Conservation (phyloP, 2,329 filamentous ascomycete genomes). For the Zelopaecilomyces penicillatus region DNA sequence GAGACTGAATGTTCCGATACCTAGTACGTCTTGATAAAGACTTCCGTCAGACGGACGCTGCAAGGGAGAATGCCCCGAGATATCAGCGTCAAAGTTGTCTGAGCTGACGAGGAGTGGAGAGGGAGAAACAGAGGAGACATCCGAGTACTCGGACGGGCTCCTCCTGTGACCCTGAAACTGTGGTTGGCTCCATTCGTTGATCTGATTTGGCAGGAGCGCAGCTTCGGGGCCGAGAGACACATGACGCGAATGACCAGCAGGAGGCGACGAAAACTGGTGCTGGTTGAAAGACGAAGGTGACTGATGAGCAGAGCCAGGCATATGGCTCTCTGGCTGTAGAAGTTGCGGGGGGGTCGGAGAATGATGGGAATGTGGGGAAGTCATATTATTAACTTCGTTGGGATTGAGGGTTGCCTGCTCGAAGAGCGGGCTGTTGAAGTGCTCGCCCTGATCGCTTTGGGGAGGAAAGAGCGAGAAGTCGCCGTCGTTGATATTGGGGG, state of each 20-base stretch:
- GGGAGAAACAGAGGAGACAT: constrained; percentile 75
- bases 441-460: constrained; percentile 42
- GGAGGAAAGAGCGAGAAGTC: constrained; percentile 60
- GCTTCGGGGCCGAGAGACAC: constrained; percentile 49
- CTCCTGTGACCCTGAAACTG: constrained; percentile 77
- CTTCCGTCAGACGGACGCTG: constrained; percentile 63
- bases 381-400: constrained; percentile 44
- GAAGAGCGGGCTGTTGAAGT: constrained; percentile 56
- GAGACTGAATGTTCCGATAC: constrained; percentile 72
- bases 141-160: constrained; percentile 83
- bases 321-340: constrained; percentile 40
- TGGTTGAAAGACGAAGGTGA: constrained; percentile 51
- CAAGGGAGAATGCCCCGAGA: constrained; percentile 70
- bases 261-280: constrained; percentile 45
- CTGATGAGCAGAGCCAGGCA: constrained; percentile 42
- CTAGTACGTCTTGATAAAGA: constrained; percentile 70
- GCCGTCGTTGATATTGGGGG: constrained; percentile 41
- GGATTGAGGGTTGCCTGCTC: constrained; percentile 36
- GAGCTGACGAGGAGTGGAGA: constrained; percentile 74
- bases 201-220: constrained; percentile 45
- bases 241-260: constrained; percentile 45
- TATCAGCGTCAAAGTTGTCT: constrained; percentile 68
- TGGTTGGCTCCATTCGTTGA: constrained; percentile 44
- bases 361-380: constrained; percentile 46
- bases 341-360: constrained; percentile 49